These are phyloP conservation scores for Trypanosoma caninum DNA, from an alignment of 208 protist genomes.

Conservation along the genomic window DNA sequence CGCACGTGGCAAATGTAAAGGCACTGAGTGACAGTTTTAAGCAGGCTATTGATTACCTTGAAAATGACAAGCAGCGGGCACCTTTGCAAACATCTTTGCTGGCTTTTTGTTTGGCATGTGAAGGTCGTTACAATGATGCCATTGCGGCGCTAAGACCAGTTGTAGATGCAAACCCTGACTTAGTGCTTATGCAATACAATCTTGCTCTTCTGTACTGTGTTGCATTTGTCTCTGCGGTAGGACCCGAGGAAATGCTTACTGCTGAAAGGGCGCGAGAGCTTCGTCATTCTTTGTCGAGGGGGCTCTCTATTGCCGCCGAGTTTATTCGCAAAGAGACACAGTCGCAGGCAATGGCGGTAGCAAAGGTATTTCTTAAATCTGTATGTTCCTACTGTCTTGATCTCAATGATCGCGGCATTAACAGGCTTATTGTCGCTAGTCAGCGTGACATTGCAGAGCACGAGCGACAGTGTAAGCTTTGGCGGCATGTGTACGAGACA, in stretches of 20 bases:
- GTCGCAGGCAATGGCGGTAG: constrained; percentile 27
- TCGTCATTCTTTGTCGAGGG: constrained; percentile 35
- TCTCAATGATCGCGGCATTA: constrained; percentile 42
- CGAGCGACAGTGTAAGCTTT: constrained; percentile 35
- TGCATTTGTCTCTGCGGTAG: constrained; percentile 51
- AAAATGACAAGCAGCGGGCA: constrained; percentile 28
- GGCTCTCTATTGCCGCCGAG: constrained; percentile 27
- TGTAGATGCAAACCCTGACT: constrained; percentile 19
- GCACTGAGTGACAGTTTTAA: constrained; percentile 70
- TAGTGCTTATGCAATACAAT: constrained; percentile 72
- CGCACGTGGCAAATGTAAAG: constrained; percentile 77
- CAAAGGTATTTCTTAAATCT: constrained; percentile 32
- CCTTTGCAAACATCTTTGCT: constrained; percentile 58
- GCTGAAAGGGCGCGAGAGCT: constrained; percentile 38
- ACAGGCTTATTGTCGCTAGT: constrained; percentile 41
- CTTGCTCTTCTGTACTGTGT: constrained; percentile 64
- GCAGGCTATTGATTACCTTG: constrained; percentile 73
- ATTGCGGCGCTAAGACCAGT: constrained; percentile 42
- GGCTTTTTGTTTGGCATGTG: constrained; percentile 67
- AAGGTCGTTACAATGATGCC: constrained; percentile 56
- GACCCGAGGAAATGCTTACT: constrained; percentile 28
- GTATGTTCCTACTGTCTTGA: constrained; percentile 51
- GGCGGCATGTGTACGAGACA: constrained; percentile 38
- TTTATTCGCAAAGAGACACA: constrained; percentile 25
- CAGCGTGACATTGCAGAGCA: constrained; percentile 38